phyloP scores from a whole-genome alignment of 257 asterid genomes.

The Primulina huaijiensis region DNA sequence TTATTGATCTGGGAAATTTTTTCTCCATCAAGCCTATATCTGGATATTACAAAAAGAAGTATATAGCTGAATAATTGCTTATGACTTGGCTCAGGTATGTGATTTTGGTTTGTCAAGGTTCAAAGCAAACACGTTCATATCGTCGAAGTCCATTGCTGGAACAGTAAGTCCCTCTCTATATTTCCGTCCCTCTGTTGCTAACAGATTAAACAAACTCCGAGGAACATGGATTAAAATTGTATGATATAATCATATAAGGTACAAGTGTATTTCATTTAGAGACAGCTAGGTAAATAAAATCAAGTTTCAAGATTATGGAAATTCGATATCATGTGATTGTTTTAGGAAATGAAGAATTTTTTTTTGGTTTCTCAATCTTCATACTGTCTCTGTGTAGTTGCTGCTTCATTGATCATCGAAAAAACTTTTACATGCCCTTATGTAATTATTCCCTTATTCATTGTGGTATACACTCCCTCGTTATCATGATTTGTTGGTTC shows the following conservation, averaged over 20 bases:
- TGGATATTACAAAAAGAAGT: neutral
- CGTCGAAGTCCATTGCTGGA: constrained; percentile 96
- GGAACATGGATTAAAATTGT: too few relatives aligned
- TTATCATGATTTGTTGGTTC: neutral
- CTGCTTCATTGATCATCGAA: neutral
- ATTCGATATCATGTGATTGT: too few relatives aligned
- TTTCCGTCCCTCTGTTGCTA: constrained; percentile 2
- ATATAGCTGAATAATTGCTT: neutral
- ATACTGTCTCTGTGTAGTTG: neutral
- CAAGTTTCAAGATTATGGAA: too few relatives aligned
- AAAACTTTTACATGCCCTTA: too few relatives aligned
- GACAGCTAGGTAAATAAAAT: too few relatives aligned
- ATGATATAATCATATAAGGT: too few relatives aligned
- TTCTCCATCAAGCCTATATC: constrained; percentile 8
- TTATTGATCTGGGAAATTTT: constrained; percentile 4
- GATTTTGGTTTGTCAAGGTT: constrained; percentile 93
- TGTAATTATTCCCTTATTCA: neutral
- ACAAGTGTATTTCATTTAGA: too few relatives aligned
- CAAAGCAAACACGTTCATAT: constrained; percentile 85
- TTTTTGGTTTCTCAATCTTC: too few relatives aligned
- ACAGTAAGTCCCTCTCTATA: constrained; percentile 55
- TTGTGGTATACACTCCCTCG: neutral
- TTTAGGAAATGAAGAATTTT: too few relatives aligned
- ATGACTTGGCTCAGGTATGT: constrained; percentile 53
- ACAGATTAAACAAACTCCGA: too few relatives aligned